Evolutionary conservation across 2,329 filamentous ascomycete species (phyloP).

Genomic region (Aspergillus ustus): DNA sequence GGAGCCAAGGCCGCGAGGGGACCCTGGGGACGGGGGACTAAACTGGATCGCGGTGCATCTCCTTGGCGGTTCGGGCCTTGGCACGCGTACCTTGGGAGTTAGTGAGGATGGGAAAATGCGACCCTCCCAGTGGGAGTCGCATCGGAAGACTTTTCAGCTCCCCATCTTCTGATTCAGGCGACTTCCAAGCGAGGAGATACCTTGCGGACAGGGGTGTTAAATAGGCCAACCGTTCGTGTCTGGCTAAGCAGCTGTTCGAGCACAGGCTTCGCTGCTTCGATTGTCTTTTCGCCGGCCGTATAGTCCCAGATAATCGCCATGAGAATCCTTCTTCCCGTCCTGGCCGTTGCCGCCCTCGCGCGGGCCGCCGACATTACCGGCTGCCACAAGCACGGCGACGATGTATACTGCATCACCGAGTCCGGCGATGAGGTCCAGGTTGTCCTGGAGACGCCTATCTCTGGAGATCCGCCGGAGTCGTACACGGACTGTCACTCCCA

Average conservation of each 20-base stretch:
- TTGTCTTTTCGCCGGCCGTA: neutral
- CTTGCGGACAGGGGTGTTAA: slow-evolving; percentile 12
- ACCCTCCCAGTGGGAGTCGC: slow-evolving; percentile 3
- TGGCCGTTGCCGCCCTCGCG: slow-evolving; percentile 19
- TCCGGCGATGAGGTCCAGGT: slow-evolving; percentile 44
- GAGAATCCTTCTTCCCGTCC: slow-evolving; percentile 11
- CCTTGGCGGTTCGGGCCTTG: slow-evolving; percentile 23
- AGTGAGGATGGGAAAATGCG: slow-evolving; percentile 15
- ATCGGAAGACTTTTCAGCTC: slow-evolving; percentile 7
- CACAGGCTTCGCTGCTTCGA: neutral
- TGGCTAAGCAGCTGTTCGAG: neutral
- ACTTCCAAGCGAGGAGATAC: slow-evolving; percentile 3
- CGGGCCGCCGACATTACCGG: slow-evolving; percentile 54
- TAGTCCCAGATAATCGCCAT: slow-evolving; percentile 2
- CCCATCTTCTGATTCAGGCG: neutral
- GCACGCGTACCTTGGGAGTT: slow-evolving; percentile 30
- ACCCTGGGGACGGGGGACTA: slow-evolving; percentile 18
- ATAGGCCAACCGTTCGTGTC: slow-evolving; percentile 1
- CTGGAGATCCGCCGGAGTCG: slow-evolving; percentile 60
- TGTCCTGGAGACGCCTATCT: slow-evolving; percentile 55
- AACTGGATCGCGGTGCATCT: slow-evolving; percentile 2
- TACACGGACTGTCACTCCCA: slow-evolving; percentile 71
- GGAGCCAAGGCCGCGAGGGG: slow-evolving; percentile 16
- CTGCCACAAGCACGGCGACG: slow-evolving; percentile 55
- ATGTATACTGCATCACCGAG: slow-evolving; percentile 41